Evolutionary conservation across 2,329 filamentous ascomycete species (phyloP), one percentile per base, ranked within the genome.

Genomic region (Alternaria triticina): DNA sequence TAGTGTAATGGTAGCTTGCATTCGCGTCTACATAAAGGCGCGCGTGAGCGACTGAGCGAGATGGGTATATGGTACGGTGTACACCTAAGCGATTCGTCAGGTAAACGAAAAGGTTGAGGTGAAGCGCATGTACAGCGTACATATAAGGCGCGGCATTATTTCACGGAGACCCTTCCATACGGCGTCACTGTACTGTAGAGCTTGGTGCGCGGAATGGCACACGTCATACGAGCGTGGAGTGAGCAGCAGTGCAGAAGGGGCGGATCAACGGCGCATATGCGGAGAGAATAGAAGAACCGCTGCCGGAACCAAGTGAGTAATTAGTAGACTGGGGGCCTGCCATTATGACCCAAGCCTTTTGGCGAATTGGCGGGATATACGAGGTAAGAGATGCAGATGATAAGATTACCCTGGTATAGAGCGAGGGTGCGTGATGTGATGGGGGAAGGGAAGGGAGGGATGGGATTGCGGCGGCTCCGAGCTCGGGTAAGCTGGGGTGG

Each of bases 401-500:
- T 65, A 62, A 62, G 56, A 60, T 49, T 54, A 54, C 23, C 45
- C 55, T 27, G 47, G 44, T 65, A 65, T 65, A 54, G 25, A 25
- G 30, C 43, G 43, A 59, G 30, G 47, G 33, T 44, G 15, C 3
- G 46, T 33, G 49, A 52, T 51, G 57, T 43, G 46, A 50, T 50
- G 46, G 23, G 17, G 40, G 30, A 20, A 47, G 61, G 43, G 23
- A 36, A 44, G n/a, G 36, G 28, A 40, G 36, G 36, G 36, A 40
- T 40, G 51, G 45, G 36, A 52, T 33, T 57, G 58, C 47, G 40
- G 15, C 44, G 49, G 49, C 49, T 52, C 49, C 49, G 49, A 52
- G 49, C 30, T 52, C 49, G 49, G 30, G 30, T 36, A 40, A 52
- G 49, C 49, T 52, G 30, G 49, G 49, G 49, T 40, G 49, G 49